These are phyloP conservation scores for Plectosphaerella sp. DNA, from an alignment of 2,329 filamentous ascomycete species.

Conservation along the genomic window DNA sequence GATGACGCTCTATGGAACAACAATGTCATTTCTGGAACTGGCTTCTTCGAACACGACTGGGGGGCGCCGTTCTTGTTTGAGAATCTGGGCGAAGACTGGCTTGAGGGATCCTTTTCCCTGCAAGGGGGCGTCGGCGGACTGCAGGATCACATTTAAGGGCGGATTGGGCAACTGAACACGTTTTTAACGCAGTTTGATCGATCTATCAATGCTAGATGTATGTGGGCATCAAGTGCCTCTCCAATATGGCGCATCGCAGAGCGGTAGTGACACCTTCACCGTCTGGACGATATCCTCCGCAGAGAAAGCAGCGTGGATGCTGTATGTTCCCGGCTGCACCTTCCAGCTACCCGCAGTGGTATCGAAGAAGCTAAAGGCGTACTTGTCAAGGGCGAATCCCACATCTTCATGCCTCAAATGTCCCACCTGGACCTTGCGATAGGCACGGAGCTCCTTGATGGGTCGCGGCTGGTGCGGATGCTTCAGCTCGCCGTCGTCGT, in stretches of 20 bases:
- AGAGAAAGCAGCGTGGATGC: neutral
- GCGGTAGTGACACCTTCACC: neutral
- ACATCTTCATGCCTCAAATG: neutral
- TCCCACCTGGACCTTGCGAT: neutral
- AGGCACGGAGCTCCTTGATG: neutral
- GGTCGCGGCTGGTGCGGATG: neutral
- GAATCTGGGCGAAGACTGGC: neutral
- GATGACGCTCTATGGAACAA: neutral
- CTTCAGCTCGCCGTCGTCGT: neutral
- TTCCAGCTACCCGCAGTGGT: neutral
- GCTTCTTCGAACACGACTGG: constrained; percentile 1
- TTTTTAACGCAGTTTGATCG: neutral
- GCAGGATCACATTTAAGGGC: neutral
- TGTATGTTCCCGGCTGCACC: neutral
- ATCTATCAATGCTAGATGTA: neutral
- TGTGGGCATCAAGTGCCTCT: neutral
- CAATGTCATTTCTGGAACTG: neutral
- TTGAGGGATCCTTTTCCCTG: neutral
- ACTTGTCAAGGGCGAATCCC: neutral
- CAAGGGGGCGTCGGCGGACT: neutral
- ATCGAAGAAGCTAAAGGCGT: constrained; percentile 2
- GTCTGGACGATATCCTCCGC: neutral
- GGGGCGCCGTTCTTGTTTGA: neutral
- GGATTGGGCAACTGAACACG: neutral
- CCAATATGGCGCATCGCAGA: neutral